Evolutionary conservation across 768 basidiomycete species (phyloP), one percentile per base, ranked within the genome.

Genomic region (Sutorius australiensis): DNA sequence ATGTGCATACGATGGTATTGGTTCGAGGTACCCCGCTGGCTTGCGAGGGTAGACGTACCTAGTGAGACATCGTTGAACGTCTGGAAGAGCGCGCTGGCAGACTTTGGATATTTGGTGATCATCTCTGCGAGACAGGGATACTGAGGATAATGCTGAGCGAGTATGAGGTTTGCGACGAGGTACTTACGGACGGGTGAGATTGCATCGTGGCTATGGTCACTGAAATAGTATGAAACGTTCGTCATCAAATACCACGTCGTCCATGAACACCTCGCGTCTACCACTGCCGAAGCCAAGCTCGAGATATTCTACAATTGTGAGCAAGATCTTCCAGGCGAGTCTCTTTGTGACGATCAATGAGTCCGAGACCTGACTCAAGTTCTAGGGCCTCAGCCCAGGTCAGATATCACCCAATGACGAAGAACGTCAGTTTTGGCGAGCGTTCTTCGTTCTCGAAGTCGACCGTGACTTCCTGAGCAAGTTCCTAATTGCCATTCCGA

Each of bases 1-100:
- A 36, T 13, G 46, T 27, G 55, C 36, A n/a, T 17, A 16, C n/a
- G 10, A 21, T 24, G 46, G 19, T 19, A 45, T 46, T 54, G 19
- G 14, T 39, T 48, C 42, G n/a, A 14, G 27, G 21, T 37, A 24
- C 38, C 47, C 17, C 45, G 27, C 38, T 16, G 34, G 44, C 9
- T 34, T 27, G 32, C 8, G 14, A 42, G 30, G 32, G 44, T 40
- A 16, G 17, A 54, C 70, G 48, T 47, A 86, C 89, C 80, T 19
- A 81, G 79, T 6, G 79, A 66, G 30, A 91, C 67, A 53, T 92
- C 88, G 64, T 90, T 90, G 71, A 85, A 89, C 1, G 83, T 76
- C 66, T 90, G 88, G 63, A 89, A 87, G 9, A 90, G 68, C 21
- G 78, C 73, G 12, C 83, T 77, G 3, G 83, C 81, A 14, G 77